Base-by-base conservation (phyloP, 441 rosid species). In the Euphorbia celastroides region DNA sequence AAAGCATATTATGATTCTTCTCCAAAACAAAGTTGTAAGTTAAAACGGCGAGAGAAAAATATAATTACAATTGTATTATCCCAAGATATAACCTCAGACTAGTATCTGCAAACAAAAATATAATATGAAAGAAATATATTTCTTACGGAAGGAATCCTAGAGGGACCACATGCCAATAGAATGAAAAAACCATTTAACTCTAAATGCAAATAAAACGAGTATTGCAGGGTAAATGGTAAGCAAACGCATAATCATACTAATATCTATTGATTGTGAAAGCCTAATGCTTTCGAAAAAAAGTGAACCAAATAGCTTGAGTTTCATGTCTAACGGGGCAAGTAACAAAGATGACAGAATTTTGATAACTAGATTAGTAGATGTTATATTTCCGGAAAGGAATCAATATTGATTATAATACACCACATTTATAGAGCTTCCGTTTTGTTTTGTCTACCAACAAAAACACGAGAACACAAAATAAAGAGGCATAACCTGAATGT, bases 401-500 rank as follows among this genome's bases (percentile, higher is more conserved):
- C 19, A 31, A 26, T 11, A 56, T 26, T 13, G 60, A 55, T 64
- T 31, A 46, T 46, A 66, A 51, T 8, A 72, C 23, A 22, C 27
- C 6, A 30, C 17, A 66, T 16, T 19, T 10, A 41, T 28, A 34
- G n/a, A 64, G 8, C 13, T 27, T 60, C 67, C 41, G 32, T 41
- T 67, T 30, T 50, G 27, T 10, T 3, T 52, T 38, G 46, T 17
- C 16, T 46, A 68, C 22, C 28, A 46, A 9, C 42, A 38, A 41
- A 8, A 25, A 51, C 56, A 54, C 5, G 14, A 20, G 20, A 41
- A 30, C 36, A 56, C 26, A 25, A 56, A 23, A 4, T 25, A 56
- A 14, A 27, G 57, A 57, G 46, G n/a, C 27, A 67, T 42, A 76
- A 87, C 99, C 93, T 93, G 97, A 62, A 91, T 79, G 82, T 89